phyloP scores from a whole-genome alignment of 306 rosid species.

The Glycine soja region DNA sequence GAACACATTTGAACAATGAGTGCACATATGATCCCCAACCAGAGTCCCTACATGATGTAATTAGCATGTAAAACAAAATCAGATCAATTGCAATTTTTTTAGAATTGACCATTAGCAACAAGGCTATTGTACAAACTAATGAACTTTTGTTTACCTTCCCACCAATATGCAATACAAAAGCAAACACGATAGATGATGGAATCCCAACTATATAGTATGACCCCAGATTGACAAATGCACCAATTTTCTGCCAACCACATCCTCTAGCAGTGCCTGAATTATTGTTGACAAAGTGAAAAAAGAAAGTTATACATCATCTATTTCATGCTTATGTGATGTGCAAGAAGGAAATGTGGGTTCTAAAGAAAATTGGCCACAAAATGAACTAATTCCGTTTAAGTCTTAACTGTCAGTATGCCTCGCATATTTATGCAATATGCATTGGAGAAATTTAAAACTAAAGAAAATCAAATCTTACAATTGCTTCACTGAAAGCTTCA shows the following conservation, averaged over 20 bases:
- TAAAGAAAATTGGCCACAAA: not conserved
- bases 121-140: not conserved
- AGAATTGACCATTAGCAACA: not conserved
- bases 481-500: not conserved
- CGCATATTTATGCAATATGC: not conserved
- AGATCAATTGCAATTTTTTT: not conserved
- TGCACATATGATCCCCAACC: constrained; percentile 81
- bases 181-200: constrained; percentile 64
- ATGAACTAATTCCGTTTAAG: not conserved
- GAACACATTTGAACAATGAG: constrained; percentile 65
- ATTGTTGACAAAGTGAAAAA: constrained; percentile 4
- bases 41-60: constrained; percentile 60
- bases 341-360: not conserved
- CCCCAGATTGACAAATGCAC: constrained; percentile 79
- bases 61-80: not conserved
- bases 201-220: constrained; percentile 77
- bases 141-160: constrained; percentile 61
- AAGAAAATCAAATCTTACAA: not conserved
- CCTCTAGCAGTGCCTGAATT: constrained; percentile 79
- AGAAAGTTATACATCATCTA: not conserved
- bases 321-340: not conserved
- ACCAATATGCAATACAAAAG: constrained; percentile 67
- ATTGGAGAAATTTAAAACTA: not conserved
- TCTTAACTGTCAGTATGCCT: not conserved
- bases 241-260: constrained; percentile 88